phyloP scores from a whole-genome alignment of 2,329 filamentous ascomycete genomes.

The Dryadomyces quercus-mongolicae region DNA sequence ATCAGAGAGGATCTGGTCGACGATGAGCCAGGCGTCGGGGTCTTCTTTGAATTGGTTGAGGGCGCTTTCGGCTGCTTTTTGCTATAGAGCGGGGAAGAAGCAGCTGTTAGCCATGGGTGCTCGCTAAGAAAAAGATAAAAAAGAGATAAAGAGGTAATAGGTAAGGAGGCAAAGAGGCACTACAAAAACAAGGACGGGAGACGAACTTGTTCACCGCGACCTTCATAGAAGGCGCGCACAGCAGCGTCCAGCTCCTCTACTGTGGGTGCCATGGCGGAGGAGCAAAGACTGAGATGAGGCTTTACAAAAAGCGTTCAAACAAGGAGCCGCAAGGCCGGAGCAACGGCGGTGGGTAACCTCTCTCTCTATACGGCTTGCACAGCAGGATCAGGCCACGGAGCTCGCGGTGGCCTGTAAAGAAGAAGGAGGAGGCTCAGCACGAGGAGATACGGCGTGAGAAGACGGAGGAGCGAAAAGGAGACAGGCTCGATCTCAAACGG shows the following conservation, averaged over 20 bases:
- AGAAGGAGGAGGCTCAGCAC: background rate
- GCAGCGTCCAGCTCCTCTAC: slow-evolving; percentile 94
- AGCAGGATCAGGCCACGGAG: background rate
- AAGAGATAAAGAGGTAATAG: background rate
- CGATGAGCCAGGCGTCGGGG: slow-evolving; percentile 92
- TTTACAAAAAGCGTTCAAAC: background rate
- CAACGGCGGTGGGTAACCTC: background rate
- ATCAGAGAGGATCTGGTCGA: slow-evolving; percentile 92
- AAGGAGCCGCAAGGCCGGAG: background rate
- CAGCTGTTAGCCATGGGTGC: slow-evolving; percentile 23
- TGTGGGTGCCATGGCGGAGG: slow-evolving; percentile 47
- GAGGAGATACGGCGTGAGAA: background rate
- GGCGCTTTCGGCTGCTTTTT: slow-evolving; percentile 90
- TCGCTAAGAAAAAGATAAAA: slow-evolving; percentile 5
- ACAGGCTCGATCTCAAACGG: too few relatives aligned
- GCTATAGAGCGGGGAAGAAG: slow-evolving; percentile 40
- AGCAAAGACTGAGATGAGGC: background rate
- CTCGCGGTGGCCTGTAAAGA: background rate
- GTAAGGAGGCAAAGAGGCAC: too few relatives aligned
- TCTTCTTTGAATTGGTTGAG: slow-evolving; percentile 99
- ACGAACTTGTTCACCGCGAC: slow-evolving; percentile 81
- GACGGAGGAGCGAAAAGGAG: background rate
- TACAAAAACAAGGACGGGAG: background rate
- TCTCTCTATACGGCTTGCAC: background rate
- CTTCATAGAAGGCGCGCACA: slow-evolving; percentile 95